These are phyloP conservation scores for Exophiala bonariae DNA, from an alignment of 2,329 filamentous ascomycete species.

Conservation along the genomic window DNA sequence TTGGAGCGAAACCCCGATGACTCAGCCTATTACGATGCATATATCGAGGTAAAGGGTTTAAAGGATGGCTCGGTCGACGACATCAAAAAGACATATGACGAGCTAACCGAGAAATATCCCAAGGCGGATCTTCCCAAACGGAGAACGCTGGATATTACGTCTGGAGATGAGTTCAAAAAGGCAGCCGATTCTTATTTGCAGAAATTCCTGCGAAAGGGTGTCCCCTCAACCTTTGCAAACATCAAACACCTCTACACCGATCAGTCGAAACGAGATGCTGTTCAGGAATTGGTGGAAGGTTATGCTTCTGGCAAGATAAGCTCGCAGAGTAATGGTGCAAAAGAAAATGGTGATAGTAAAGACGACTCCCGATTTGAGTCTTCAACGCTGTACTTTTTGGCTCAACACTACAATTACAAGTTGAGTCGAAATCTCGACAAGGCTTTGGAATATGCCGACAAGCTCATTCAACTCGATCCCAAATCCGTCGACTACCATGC, in stretches of 20 bases:
- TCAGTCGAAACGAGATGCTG: conserved; percentile 70
- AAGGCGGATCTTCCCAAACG: conserved; percentile 82
- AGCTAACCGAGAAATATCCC: conserved; percentile 77
- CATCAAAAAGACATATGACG: conserved; percentile 73
- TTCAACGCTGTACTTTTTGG: conserved; percentile 86
- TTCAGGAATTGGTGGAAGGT: conserved; percentile 74
- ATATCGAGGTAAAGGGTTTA: conserved; percentile 69
- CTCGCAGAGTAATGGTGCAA: conserved; percentile 50
- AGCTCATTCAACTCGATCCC: conserved; percentile 75
- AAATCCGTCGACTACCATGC: conserved; percentile 88
- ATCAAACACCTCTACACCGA: conserved; percentile 89
- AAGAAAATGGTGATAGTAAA: conserved; percentile 48
- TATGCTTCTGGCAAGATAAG: conserved; percentile 64
- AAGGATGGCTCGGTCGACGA: conserved; percentile 60
- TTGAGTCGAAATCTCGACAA: conserved; percentile 80
- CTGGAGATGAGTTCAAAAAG: conserved; percentile 75
- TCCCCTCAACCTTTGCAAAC: conserved; percentile 95
- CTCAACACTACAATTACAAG: conserved; percentile 95
- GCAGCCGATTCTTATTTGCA: conserved; percentile 78
- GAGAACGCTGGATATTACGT: conserved; percentile 84
- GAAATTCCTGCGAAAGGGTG: conserved; percentile 84
- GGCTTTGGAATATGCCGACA: conserved; percentile 79
- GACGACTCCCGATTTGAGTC: conserved; percentile 66
- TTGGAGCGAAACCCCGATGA: conserved; percentile 87
- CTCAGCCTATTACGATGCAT: conserved; percentile 77